Percentiles rank a stretch among this genome's conserved stretches.
phyloP scores from a whole-genome alignment of 768 basidiomycete species.

The Infundibulicybe gibba region DNA sequence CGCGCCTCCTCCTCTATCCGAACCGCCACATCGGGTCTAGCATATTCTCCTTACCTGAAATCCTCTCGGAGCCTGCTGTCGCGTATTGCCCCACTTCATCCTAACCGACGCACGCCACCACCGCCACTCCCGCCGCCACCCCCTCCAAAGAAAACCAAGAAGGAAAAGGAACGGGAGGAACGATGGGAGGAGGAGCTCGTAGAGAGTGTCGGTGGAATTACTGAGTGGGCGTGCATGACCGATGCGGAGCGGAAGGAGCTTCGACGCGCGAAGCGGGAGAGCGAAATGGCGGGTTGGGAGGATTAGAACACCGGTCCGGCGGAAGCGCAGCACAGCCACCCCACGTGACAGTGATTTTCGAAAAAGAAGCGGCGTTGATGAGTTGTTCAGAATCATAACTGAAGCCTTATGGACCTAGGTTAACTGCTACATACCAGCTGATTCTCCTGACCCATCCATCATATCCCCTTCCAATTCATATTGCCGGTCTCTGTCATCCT shows the following conservation, averaged over 20 bases:
- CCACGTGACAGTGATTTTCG: slow-evolving; percentile 1
- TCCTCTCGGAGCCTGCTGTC: slow-evolving; percentile 59
- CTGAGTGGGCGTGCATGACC: slow-evolving; percentile 44
- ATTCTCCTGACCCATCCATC: neutral
- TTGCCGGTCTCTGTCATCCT: too few relatives aligned
- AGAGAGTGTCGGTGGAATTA: slow-evolving; percentile 69
- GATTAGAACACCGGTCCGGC: slow-evolving; percentile 21
- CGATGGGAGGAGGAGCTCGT: slow-evolving; percentile 78
- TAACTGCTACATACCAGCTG: too few relatives aligned
- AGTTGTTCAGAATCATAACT: neutral
- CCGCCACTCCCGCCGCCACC: slow-evolving; percentile 69
- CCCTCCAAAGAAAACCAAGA: slow-evolving; percentile 76
- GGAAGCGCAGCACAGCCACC: neutral
- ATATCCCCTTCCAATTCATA: too few relatives aligned
- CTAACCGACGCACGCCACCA: slow-evolving; percentile 69
- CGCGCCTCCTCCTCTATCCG: slow-evolving; percentile 10
- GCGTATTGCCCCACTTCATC: slow-evolving; percentile 73
- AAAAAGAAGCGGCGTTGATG: neutral
- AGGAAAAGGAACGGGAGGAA: slow-evolving; percentile 72
- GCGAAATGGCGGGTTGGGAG: slow-evolving; percentile 60
- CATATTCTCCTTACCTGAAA: slow-evolving; percentile 66
- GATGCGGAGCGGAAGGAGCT: slow-evolving; percentile 50
- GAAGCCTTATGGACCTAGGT: too few relatives aligned
- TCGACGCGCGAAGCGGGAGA: slow-evolving; percentile 58
- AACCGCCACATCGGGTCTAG: slow-evolving; percentile 19